A percentile compares a stretch with the other conserved stretches of the same genome.
Conservation (phyloP, 768 basidiomycete species). For the Boletus vinaceobasis region DNA sequence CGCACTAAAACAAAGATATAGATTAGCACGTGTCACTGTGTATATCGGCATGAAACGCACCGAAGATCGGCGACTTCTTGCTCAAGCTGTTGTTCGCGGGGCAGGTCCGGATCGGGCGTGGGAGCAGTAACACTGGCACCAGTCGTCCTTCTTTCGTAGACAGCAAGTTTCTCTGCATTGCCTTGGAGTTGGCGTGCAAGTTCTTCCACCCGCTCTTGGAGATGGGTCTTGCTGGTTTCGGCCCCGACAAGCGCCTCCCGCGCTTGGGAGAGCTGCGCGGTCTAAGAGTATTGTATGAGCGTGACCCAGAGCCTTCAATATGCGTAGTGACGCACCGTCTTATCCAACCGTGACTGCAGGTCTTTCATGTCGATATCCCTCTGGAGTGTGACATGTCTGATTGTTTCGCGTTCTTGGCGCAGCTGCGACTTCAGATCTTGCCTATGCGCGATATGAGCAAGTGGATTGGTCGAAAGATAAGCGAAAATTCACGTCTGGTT, state of each 20-base stretch:
- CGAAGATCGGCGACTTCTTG: constrained; percentile 82
- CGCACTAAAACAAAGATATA: constrained; percentile 41
- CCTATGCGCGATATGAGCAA: constrained; percentile 35
- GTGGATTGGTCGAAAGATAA: background rate
- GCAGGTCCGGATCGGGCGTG: constrained; percentile 43
- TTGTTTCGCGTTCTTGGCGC: constrained; percentile 66
- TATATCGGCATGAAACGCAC: constrained; percentile 36
- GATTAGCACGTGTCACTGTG: background rate
- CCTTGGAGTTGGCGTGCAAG: constrained; percentile 62
- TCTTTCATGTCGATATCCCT: constrained; percentile 80
- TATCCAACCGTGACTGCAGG: constrained; percentile 68
- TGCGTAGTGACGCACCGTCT: constrained; percentile 44
- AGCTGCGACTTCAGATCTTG: constrained; percentile 73
- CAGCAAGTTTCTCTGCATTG: constrained; percentile 79
- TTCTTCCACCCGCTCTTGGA: constrained; percentile 58
- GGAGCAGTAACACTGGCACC: constrained; percentile 31
- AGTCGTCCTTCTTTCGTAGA: constrained; percentile 70
- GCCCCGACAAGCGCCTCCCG: constrained; percentile 69
- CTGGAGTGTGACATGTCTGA: constrained; percentile 72
- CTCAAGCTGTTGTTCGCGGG: constrained; percentile 76
- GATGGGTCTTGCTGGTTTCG: constrained; percentile 74
- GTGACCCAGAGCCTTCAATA: background rate
- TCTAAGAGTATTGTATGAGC: constrained; percentile 37
- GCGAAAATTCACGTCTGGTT: constrained; percentile 60
- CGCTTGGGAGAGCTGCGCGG: constrained; percentile 59